phyloP scores from a whole-genome alignment of 176 grass and related monocot genomes.

The Panicum miliaceum region DNA sequence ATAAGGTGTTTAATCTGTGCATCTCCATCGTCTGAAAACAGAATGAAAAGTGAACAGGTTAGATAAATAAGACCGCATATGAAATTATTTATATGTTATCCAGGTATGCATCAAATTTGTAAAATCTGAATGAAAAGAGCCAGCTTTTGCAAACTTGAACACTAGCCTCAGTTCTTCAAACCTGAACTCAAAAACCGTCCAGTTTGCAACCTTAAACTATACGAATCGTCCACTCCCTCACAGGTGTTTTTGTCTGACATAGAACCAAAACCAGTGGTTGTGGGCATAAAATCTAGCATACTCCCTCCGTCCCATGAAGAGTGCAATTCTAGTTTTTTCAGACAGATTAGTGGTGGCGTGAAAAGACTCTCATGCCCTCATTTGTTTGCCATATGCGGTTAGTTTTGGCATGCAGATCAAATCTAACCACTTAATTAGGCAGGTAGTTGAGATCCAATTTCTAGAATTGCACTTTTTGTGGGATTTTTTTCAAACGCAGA shows the following conservation, averaged over 20 bases:
- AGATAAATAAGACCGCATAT: constrained; percentile 6
- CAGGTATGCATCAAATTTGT: constrained; percentile 12
- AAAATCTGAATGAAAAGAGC: constrained; percentile 11
- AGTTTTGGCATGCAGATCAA: no score
- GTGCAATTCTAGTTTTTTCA: no score
- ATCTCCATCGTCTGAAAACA: constrained; percentile 80
- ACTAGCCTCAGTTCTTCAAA: neutral
- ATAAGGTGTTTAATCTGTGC: constrained; percentile 85
- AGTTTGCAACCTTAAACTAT: constrained; percentile 12
- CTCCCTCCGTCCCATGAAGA: no score
- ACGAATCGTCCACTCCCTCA: neutral
- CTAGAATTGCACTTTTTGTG: no score
- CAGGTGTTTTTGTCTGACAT: neutral
- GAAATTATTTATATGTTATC: constrained; percentile 27
- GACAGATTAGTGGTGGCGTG: no score
- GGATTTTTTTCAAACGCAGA: no score
- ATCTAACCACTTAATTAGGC: no score
- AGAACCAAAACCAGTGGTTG: neutral
- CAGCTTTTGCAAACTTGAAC: neutral
- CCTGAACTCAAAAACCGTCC: neutral
- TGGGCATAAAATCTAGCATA: neutral
- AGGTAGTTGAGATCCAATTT: no score
- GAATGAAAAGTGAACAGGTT: constrained; percentile 23
- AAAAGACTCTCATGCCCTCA: no score
- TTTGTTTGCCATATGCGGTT: no score